Base-by-base conservation (phyloP, 495 filamentous ascomycete species). In the Cetradonia linearis region DNA sequence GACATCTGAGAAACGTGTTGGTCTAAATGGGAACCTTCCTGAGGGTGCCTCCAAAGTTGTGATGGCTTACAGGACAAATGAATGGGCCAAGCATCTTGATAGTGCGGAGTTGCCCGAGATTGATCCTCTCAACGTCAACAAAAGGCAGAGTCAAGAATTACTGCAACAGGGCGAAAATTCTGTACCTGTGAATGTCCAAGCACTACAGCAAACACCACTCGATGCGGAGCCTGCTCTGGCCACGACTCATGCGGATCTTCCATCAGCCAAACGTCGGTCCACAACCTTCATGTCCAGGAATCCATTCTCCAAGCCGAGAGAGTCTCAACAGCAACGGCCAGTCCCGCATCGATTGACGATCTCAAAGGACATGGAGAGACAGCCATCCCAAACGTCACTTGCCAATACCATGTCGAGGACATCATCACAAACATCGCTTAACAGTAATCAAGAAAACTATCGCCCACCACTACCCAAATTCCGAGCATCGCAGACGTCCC, bases 1-100 rank as follows among this genome's bases (percentile, higher is more conserved):
- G 30, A n/a, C 3, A 33, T 9, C 20, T 6, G 59, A 46, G 25
- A 37, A 55, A 33, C n/a, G 10, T 16, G 47, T 20, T 14, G 44
- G 20, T 37, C 53, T 66, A 9, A 48, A 38, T 23, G 53, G 18
- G 2, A 60, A 66, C 42, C 52, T 66, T 38, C 66, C 63, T 6
- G 60, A 63, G 31, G 57, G 62, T 50, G 56, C 71, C 33, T 91
- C 91, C 1, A 85, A 77, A 56, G 77, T 95, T 13, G 83, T 89
- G 1, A 76, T 87, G 67, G 87, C 85, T 0, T 96, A 93, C 66
- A 82, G 92, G 50, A 96, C 91, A 6, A 95, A 95, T 65, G 91
- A 97, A 73, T 97, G 92, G 92, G 90, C 91, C 1, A 96, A 96
- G 67, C 89, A 96, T 71, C 73, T 95, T 23, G 81, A 83, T 33